Conservation (phyloP, 1,284 basidiomycete species). For the Cystobasidium pallidum region DNA sequence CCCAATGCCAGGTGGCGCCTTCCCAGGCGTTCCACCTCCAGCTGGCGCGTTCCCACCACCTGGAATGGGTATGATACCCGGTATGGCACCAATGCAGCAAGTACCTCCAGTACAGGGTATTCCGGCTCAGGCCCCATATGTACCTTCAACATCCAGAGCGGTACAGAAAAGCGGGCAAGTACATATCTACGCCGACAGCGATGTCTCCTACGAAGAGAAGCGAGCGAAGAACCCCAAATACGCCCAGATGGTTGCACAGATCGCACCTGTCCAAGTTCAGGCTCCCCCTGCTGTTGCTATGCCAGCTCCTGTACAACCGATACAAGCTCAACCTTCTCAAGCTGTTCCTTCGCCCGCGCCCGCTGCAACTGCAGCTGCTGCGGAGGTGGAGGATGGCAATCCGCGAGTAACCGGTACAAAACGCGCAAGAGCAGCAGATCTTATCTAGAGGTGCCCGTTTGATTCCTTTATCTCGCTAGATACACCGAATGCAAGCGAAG, state of each 20-base stretch:
- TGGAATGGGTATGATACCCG: slow-evolving; percentile 46
- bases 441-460: slow-evolving; percentile 24
- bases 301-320: neutral
- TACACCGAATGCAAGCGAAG: neutral
- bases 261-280: slow-evolving; percentile 25
- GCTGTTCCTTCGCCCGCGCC: neutral
- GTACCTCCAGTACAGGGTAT: slow-evolving; percentile 51
- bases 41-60: slow-evolving; percentile 53
- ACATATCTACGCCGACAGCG: slow-evolving; percentile 74
- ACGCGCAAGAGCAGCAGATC: slow-evolving; percentile 44
- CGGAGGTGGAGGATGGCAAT: slow-evolving; percentile 5
- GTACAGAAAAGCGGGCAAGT: slow-evolving; percentile 72
- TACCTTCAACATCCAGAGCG: slow-evolving; percentile 62
- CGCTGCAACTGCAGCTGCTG: neutral
- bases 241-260: slow-evolving; percentile 61
- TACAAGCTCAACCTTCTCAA: neutral
- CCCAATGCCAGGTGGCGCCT: slow-evolving; percentile 56
- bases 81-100: slow-evolving; percentile 45
- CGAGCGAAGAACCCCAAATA: slow-evolving; percentile 76
- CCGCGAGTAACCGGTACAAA: slow-evolving; percentile 26
- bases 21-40: slow-evolving; percentile 56
- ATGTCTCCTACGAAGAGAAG: slow-evolving; percentile 78
- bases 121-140: slow-evolving; percentile 58
- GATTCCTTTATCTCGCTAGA: neutral
- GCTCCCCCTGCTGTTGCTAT: neutral